Conservation (phyloP, 169 alveolate species). For the Plasmodium vivax region DNA sequence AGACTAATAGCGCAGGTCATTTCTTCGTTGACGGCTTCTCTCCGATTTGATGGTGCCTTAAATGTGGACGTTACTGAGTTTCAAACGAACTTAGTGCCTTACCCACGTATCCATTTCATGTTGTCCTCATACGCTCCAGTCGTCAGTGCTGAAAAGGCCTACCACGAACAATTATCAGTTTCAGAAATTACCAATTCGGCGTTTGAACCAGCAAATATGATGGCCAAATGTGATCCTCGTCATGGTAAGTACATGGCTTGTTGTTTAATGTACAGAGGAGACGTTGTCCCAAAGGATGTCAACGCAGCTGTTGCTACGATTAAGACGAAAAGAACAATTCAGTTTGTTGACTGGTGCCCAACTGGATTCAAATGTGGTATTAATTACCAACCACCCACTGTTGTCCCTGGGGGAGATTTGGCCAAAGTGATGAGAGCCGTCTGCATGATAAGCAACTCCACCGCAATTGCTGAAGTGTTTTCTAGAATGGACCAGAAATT, state of each 20-base stretch:
- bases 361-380: constrained; percentile 98
- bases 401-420: constrained; percentile 99
- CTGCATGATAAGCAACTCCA: constrained; percentile 98
- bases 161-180: constrained; percentile 98
- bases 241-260: constrained; percentile 99
- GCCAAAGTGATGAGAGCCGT: constrained; percentile 99
- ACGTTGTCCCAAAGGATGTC: constrained; percentile 99
- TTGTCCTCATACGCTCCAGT: constrained; percentile 98
- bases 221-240: constrained; percentile 99
- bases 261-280: constrained; percentile 97
- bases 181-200: constrained; percentile 98
- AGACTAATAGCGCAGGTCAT: constrained; percentile 96
- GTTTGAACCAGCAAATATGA: constrained; percentile 98
- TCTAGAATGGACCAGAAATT: constrained; percentile 97
- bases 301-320: constrained; percentile 99
- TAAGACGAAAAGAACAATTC: constrained; percentile 97
- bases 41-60: constrained; percentile 98
- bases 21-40: constrained; percentile 77
- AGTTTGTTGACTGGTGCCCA: constrained; percentile 99
- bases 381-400: constrained; percentile 99
- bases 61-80: constrained; percentile 98
- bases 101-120: constrained; percentile 99
- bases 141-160: constrained; percentile 98
- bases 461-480: constrained; percentile 99
- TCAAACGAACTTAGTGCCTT: constrained; percentile 99